These are phyloP conservation scores for Cladophialophora yegresii DNA, from an alignment of 2,329 filamentous ascomycete species.

Conservation along the genomic window DNA sequence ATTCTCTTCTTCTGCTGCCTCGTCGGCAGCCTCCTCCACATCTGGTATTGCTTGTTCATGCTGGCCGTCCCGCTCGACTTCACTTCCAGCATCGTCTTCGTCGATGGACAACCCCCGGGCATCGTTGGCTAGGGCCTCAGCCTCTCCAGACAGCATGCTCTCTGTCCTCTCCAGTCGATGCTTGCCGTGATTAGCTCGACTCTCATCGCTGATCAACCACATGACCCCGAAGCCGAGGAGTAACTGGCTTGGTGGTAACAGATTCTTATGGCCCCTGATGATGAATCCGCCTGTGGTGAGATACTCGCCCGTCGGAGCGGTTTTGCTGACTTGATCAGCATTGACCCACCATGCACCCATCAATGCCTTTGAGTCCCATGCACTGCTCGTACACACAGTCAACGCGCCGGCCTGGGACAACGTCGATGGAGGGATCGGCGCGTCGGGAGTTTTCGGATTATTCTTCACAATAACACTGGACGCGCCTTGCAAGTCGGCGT, in stretches of 20 bases:
- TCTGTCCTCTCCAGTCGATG: conserved; percentile 59
- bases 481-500: conserved; percentile 84
- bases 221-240: conserved; percentile 84
- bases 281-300: conserved; percentile 76
- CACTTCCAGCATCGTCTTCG: conserved; percentile 37
- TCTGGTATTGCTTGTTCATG: conserved; percentile 37
- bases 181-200: conserved; percentile 76
- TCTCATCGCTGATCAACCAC: conserved; percentile 87
- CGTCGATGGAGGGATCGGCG: conserved; percentile 87
- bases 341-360: conserved; percentile 97
- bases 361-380: conserved; percentile 94
- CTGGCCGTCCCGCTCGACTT: conserved; percentile 38
- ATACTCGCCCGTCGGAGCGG: conserved; percentile 75
- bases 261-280: conserved; percentile 85
- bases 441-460: conserved; percentile 71
- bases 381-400: conserved; percentile 79
- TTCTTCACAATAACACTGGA: conserved; percentile 90
- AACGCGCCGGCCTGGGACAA: conserved; percentile 85
- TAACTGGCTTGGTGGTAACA: conserved; percentile 81
- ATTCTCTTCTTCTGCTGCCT: conserved; percentile 38
- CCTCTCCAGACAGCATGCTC: conserved; percentile 32
- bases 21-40: conserved; percentile 38
- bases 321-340: conserved; percentile 87
- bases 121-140: conserved; percentile 35
- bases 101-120: conserved; percentile 29